Base-by-base conservation (phyloP, 225 moss, liverwort and hornwort species). In the Physcomitrium patens region DNA sequence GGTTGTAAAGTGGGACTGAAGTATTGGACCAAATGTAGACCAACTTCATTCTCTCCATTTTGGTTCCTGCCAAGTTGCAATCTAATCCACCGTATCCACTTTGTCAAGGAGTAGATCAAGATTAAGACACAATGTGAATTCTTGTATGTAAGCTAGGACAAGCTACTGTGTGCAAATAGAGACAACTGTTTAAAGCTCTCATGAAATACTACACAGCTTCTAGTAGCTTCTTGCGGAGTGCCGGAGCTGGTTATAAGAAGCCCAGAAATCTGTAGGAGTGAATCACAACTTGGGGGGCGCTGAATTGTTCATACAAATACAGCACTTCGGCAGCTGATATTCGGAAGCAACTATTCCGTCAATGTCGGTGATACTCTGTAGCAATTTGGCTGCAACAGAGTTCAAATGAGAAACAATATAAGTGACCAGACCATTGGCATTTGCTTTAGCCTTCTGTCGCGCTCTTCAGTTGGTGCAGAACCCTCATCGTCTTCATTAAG, bases 371-470 rank as follows among this genome's bases (percentile, higher is more conserved):
- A 0, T 41, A 56, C 23, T 23, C 44, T 10, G 20, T 43, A 57
- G 24, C 44, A 53, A 61, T 31, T 19, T 37, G 23, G 23, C 64
- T 51, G 24, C 42, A 11, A 17, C 73, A 28, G 31, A 8, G 47
- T 72, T 46, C 48, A 20, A 42, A 45, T 24, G 17, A 26, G 18
- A 23, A 16, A 45, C 46, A 58, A 58, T 45, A 43, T 54, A 24
- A 15, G 27, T 53, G 43, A 17, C 4, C 45, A 74, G 74, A 56
- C 74, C 65, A 65, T 26, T 65, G 37, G 65, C 46, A 14, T 56
- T 65, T 65, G 74, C 65, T 66, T 46, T 65, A 19, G 74, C 61
- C 65, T 26, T 65, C 42, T 74, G 65, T 27, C 28, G 12, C 60
- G 24, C 44, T 27, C 44, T 24, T 16, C 27, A 28, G 26, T 56